These are phyloP conservation scores for Termitomyces sp. DNA, from an alignment of 768 basidiomycete genomes.

Conservation along the genomic window DNA sequence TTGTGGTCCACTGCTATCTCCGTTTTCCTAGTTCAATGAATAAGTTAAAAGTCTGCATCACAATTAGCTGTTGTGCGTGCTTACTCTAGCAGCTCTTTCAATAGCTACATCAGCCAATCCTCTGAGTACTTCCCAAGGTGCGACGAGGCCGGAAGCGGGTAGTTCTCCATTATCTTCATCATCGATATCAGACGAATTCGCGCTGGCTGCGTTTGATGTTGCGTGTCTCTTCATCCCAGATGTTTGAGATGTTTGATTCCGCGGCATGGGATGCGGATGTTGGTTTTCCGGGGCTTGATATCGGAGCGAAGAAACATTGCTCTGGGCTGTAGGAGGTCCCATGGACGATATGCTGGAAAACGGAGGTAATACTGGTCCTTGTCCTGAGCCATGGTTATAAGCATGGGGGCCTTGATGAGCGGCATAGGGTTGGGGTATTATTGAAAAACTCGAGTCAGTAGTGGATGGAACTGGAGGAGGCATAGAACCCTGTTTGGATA, in stretches of 20 bases:
- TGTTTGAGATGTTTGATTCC: conserved; percentile 30
- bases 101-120: conserved; percentile 79
- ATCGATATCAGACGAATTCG: conserved; percentile 80
- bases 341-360: conserved; percentile 66
- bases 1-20: conserved; percentile 68
- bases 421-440: conserved; percentile 34
- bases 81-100: conserved; percentile 71
- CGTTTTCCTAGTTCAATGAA: conserved; percentile 55
- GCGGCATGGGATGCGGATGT: conserved; percentile 24
- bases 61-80: conserved; percentile 11
- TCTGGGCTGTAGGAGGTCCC: conserved; percentile 36
- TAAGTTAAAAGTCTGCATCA: conserved; percentile 7
- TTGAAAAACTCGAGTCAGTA: conserved; percentile 38
- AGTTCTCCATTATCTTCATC: conserved; percentile 78
- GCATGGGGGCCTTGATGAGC: conserved; percentile 32
- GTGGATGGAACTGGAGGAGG: conserved; percentile 25
- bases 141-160: conserved; percentile 75
- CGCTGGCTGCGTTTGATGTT: conserved; percentile 66
- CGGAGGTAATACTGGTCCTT: conserved; percentile 58
- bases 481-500: conserved; percentile 29
- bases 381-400: conserved; percentile 27
- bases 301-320: conserved; percentile 54
- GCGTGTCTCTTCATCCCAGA: conserved; percentile 55
- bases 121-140: conserved; percentile 82
- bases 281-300: conserved; percentile 44